These are phyloP conservation scores for Geranomyces michiganensis DNA, from an alignment of 192 early-diverging fungal species.

Conservation along the genomic window DNA sequence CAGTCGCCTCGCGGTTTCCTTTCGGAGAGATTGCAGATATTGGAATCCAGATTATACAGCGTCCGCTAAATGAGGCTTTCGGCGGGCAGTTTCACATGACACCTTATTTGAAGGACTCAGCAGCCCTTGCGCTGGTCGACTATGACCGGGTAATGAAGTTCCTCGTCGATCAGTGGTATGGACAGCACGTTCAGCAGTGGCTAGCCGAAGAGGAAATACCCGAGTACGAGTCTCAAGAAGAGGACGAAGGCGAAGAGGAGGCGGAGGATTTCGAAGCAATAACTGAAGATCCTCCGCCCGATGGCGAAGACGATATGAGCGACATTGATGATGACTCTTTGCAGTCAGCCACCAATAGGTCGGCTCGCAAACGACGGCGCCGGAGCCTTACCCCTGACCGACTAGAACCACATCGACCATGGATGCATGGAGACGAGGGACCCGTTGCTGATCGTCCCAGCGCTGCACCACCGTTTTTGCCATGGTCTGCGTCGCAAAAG, in stretches of 20 bases:
- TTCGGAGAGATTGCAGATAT: conserved; percentile 21
- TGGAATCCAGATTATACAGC: not conserved
- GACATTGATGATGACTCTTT: no score
- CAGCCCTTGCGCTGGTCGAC: conserved; percentile 2
- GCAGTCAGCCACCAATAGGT: no score
- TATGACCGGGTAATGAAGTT: conserved; percentile 4
- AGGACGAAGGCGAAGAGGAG: not conserved
- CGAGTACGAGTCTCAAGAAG: conserved; percentile 18
- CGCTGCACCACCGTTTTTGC: no score
- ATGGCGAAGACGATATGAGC: not conserved
- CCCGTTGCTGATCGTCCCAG: no score
- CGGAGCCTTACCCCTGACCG: not conserved
- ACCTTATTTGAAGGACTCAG: not conserved
- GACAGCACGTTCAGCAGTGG: conserved; percentile 6
- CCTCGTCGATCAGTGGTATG: conserved; percentile 7
- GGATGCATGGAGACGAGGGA: no score
- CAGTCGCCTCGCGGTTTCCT: conserved; percentile 14
- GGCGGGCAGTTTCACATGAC: not conserved
- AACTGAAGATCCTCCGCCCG: not conserved
- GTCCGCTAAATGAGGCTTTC: not conserved
- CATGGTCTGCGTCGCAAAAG: no score
- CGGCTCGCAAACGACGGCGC: not conserved
- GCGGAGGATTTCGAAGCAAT: not conserved
- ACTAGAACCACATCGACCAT: not conserved
- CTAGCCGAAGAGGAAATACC: conserved; percentile 3